Conservation (phyloP, 148 eudicot species). For the Arbutus unedo region DNA sequence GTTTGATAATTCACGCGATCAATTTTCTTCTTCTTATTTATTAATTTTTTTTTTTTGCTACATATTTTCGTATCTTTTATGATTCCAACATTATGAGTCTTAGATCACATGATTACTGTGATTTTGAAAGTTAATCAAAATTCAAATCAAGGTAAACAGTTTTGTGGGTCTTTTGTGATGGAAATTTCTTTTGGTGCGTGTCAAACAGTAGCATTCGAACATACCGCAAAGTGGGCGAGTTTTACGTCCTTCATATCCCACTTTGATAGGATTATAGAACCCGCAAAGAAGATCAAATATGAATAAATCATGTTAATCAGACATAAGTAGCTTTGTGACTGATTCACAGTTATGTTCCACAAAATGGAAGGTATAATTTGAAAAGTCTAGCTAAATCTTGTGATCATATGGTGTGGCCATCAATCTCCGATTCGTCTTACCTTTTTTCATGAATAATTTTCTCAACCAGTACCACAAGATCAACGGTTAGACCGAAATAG, state of each 20-base stretch:
- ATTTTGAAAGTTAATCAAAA: not conserved
- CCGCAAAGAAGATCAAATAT: no score
- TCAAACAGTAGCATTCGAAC: not conserved
- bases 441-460: not conserved
- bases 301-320: no score
- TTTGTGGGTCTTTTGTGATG: not conserved
- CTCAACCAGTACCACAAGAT: not conserved
- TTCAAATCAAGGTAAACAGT: not conserved
- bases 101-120: not conserved
- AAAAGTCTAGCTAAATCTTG: no score
- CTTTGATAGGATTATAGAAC: no score
- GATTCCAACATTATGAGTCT: not conserved
- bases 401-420: not conserved
- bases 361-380: no score
- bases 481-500: not conserved
- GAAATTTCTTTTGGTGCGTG: not conserved
- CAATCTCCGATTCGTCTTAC: not conserved
- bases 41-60: not conserved
- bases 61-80: no score
- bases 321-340: no score
- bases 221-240: no score
- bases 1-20: not conserved
- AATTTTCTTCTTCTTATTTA: no score
- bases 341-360: no score
- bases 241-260: no score